These are phyloP conservation scores for Cyclanthera cordifolia DNA, from an alignment of 306 rosid species.

Conservation along the genomic window DNA sequence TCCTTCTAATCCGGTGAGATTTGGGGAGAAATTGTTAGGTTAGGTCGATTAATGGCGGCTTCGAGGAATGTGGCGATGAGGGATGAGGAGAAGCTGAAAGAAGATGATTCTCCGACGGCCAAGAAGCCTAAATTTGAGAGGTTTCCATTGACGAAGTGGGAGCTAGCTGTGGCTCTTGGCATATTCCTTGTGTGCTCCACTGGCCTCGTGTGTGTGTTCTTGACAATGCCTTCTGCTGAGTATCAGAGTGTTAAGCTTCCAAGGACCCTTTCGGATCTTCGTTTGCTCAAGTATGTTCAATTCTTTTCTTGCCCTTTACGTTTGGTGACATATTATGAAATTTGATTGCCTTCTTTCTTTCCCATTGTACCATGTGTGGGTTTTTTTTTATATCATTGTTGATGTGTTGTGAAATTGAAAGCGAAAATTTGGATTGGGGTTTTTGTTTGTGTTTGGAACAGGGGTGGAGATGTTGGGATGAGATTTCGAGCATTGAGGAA, in stretches of 20 bases:
- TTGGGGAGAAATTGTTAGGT: not conserved
- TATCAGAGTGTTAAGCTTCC: slow-evolving; percentile 63
- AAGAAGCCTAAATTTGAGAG: slow-evolving; percentile 63
- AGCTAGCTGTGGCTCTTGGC: slow-evolving; percentile 44
- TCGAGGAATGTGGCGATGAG: slow-evolving; percentile 54
- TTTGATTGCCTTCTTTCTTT: not conserved
- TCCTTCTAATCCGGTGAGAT: not conserved
- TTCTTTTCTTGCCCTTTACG: not conserved
- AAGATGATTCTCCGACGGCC: slow-evolving; percentile 56
- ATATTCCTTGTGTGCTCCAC: slow-evolving; percentile 55
- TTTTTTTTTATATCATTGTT: not conserved
- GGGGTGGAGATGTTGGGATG: not conserved
- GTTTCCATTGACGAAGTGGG: slow-evolving; percentile 59
- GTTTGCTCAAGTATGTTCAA: slow-evolving; percentile 57
- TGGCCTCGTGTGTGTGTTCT: slow-evolving; percentile 64
- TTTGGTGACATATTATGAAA: not conserved
- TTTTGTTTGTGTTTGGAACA: not conserved
- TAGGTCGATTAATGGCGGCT: slow-evolving; percentile 46
- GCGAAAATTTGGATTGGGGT: not conserved
- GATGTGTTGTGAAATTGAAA: not conserved
- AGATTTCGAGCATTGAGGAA: not conserved
- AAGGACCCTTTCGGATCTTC: slow-evolving; percentile 77
- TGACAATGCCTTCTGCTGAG: slow-evolving; percentile 72
- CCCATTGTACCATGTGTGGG: not conserved
- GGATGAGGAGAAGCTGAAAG: slow-evolving; percentile 61